Conservation (phyloP, 257 asterid species). For the Plantago elongata region DNA sequence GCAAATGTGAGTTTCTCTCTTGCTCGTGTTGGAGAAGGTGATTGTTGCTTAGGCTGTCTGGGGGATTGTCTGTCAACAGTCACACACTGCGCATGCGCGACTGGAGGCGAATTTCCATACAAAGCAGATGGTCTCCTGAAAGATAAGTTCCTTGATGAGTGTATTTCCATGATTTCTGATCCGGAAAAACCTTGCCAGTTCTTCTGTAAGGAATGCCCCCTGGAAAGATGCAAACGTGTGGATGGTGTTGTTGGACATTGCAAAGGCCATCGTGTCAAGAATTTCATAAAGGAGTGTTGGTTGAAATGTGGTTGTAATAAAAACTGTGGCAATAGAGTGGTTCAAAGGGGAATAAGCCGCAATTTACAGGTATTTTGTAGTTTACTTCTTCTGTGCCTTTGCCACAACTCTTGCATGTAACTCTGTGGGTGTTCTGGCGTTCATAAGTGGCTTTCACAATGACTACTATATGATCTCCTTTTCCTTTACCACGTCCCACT, state of each 20-base stretch:
- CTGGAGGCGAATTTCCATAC: conserved; percentile 75
- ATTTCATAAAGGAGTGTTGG: conserved; percentile 91
- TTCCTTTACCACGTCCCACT: conserved; percentile 19
- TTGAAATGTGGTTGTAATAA: conserved; percentile 83
- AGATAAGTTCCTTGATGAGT: conserved; percentile 66
- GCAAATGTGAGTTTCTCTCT: conserved; percentile 61
- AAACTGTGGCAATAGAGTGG: conserved; percentile 92
- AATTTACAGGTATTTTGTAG: conserved; percentile 55
- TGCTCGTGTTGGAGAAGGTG: conserved; percentile 62
- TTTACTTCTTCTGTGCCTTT: conserved; percentile 8
- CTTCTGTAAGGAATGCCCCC: conserved; percentile 78
- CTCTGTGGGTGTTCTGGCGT: neutral
- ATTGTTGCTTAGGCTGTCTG: conserved; percentile 54
- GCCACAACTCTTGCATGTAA: neutral
- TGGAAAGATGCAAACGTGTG: conserved; percentile 61
- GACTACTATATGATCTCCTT: conserved; percentile 3
- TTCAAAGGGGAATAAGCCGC: conserved; percentile 79
- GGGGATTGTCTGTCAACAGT: conserved; percentile 69
- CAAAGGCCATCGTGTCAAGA: conserved; percentile 84
- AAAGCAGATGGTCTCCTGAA: conserved; percentile 67
- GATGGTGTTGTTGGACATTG: conserved; percentile 50
- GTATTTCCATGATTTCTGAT: conserved; percentile 65
- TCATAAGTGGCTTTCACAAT: neutral
- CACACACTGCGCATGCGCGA: conserved; percentile 70
- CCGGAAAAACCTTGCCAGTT: conserved; percentile 54